Evolutionary conservation across 2,329 filamentous ascomycete genomes (phyloP).

Genomic region (Graphilbum sp.): DNA sequence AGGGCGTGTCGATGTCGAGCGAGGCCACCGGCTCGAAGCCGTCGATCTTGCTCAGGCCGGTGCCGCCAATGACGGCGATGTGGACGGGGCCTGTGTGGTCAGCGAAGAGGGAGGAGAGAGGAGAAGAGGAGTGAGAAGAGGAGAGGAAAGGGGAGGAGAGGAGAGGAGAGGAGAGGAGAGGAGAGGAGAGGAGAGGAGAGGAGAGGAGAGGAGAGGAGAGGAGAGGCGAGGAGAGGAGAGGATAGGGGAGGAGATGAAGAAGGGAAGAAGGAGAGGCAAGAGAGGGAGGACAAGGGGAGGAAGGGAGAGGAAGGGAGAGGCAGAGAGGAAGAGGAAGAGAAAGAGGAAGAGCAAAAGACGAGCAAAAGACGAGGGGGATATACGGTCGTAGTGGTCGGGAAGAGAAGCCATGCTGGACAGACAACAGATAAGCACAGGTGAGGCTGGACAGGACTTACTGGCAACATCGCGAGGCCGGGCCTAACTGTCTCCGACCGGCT

Average conservation of each 20-base stretch:
- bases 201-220: background rate
- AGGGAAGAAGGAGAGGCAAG: background rate
- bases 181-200: background rate
- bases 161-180: background rate
- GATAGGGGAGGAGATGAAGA: background rate
- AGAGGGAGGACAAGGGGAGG: background rate
- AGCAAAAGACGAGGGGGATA: background rate
- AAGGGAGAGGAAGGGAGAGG: background rate
- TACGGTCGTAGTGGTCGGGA: slow-evolving; percentile 9
- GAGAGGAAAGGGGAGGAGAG: background rate
- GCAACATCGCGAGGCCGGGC: too few relatives aligned
- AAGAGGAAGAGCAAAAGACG: background rate
- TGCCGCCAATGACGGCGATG: slow-evolving; percentile 87
- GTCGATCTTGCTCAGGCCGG: slow-evolving; percentile 74
- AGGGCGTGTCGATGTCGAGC: slow-evolving; percentile 66
- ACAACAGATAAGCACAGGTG: too few relatives aligned
- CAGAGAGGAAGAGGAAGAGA: background rate
- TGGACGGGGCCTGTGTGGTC: slow-evolving; percentile 43
- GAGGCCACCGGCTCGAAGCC: slow-evolving; percentile 73
- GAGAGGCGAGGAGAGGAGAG: background rate
- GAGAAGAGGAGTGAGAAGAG: background rate
- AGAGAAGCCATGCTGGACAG: slow-evolving; percentile 6
- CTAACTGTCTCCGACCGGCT: too few relatives aligned
- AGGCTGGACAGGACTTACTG: too few relatives aligned
- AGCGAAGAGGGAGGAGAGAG: background rate